Evolutionary conservation across 257 asterid genomes (phyloP), one percentile per base, ranked within the genome.

Genomic region (Nyctanthes arbortristis): DNA sequence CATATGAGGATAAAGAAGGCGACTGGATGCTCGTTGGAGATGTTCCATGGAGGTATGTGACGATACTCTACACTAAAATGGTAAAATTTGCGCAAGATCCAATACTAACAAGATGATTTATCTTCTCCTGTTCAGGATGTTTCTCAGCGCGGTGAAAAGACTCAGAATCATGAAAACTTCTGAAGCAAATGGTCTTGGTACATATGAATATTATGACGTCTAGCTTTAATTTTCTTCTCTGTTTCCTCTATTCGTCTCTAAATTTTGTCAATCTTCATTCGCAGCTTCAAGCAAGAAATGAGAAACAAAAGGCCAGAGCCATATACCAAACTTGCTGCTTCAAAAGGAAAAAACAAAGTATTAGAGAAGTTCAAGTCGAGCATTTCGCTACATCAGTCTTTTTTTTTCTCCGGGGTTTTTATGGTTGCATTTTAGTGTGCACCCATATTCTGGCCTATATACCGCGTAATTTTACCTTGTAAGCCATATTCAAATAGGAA

Each of bases 1-100:
- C 96, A 13, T 90, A 90, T 11, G 94, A 90, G 79, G 97, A 90
- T 70, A 90, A 78, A 70, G 97, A 90, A 73, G 96, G 96, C 14
- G 97, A 90, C 14, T 90, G 96, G 97, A 90, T 90, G 97, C 94
- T 88, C 7, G 89, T 90, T 1, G 97, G 97, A 55, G 97, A 90
- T 60, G 97, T 90, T 73, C 97, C 97, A 7, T 90, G 93, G 88
- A 63, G 96, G 97, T 90, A 86, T 7, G 79, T 56, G 4, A 64
- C 69, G 18, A 9, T 32, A 30, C 7, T 31, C 39, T 29, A 1
- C 18, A 4, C 39, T 7, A n/a, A 32, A 5, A 47, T 1, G 9
- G 1, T 35, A 35, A 5, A 5, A 35, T n/a, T 4, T n/a, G n/a
- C 24, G 18, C 25, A 52, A 6, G 22, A 66, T 61, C 45, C 71